A percentile compares a stretch with the other conserved stretches of the same genome.
Conservation (phyloP, 1,284 basidiomycete species). For the Trichosporon asahii region DNA sequence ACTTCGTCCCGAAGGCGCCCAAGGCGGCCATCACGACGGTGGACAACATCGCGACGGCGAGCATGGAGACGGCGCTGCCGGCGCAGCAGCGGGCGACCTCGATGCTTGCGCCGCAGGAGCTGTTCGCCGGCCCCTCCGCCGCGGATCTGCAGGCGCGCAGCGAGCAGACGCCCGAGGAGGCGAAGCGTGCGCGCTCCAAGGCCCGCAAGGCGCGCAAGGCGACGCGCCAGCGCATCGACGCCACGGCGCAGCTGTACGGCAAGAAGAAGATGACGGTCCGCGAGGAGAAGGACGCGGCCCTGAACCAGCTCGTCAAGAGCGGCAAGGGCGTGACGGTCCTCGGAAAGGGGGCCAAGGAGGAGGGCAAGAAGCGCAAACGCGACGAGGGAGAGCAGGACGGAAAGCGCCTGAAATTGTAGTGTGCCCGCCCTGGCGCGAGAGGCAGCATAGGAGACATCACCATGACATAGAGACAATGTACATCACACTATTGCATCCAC, state of each 20-base stretch:
- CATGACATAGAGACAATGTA: constrained; percentile 10
- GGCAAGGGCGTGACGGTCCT: constrained; percentile 80
- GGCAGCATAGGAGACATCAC: neutral
- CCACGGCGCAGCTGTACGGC: constrained; percentile 64
- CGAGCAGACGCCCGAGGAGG: constrained; percentile 83
- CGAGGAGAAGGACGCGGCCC: constrained; percentile 75
- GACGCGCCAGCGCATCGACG: constrained; percentile 66
- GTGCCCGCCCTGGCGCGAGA: no score
- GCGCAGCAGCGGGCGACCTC: constrained; percentile 69
- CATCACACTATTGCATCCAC: constrained; percentile 2
- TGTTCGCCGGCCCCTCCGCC: constrained; percentile 63
- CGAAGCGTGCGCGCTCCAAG: constrained; percentile 67
- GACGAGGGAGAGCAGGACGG: constrained; percentile 32
- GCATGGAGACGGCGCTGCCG: constrained; percentile 86
- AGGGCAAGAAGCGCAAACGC: constrained; percentile 42
- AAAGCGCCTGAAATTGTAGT: constrained; percentile 45
- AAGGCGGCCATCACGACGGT: constrained; percentile 85
- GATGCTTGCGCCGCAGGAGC: constrained; percentile 91
- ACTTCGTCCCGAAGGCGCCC: constrained; percentile 93
- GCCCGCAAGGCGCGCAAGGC: constrained; percentile 72
- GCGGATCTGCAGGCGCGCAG: constrained; percentile 62
- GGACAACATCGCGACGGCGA: constrained; percentile 77
- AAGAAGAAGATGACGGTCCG: constrained; percentile 58
- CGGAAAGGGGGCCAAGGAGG: constrained; percentile 61
- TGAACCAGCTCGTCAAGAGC: constrained; percentile 72